A percentile compares a stretch with the other conserved stretches of the same genome.
Conservation (phyloP, 129 eudicot genomes). For the Smallanthus sonchifolius region DNA sequence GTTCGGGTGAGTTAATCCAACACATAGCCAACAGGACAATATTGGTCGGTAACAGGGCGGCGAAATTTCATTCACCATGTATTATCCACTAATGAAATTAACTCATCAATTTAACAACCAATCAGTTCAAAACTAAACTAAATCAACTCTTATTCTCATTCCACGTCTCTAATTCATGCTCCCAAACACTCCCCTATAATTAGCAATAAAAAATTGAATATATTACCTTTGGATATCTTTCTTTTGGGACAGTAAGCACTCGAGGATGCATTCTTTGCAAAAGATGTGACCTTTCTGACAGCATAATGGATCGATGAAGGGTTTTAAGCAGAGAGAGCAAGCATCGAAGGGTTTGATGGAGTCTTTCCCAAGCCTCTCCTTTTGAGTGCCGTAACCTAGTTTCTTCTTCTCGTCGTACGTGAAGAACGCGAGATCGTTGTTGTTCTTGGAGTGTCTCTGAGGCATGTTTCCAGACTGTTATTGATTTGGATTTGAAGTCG, state of each 20-base stretch:
- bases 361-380: conserved; percentile 86
- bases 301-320: conserved; percentile 74
- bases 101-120: not conserved
- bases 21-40: no score
- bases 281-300: conserved; percentile 92
- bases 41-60: no score
- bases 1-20: no score
- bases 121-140: not conserved
- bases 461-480: conserved; percentile 48
- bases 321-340: conserved; percentile 77
- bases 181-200: not conserved
- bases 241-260: conserved; percentile 81
- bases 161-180: no score
- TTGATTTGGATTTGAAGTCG: not conserved
- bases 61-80: not conserved
- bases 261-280: conserved; percentile 90
- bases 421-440: conserved; percentile 93
- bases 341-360: conserved; percentile 93
- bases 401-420: conserved; percentile 94
- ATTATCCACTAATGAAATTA: not conserved
- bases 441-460: conserved; percentile 97
- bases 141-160: not conserved
- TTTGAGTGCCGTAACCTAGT: conserved; percentile 91
- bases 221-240: conserved; percentile 87
- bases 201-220: no score